Conservation (phyloP, 768 basidiomycete species). For the Rickenella mellea region DNA sequence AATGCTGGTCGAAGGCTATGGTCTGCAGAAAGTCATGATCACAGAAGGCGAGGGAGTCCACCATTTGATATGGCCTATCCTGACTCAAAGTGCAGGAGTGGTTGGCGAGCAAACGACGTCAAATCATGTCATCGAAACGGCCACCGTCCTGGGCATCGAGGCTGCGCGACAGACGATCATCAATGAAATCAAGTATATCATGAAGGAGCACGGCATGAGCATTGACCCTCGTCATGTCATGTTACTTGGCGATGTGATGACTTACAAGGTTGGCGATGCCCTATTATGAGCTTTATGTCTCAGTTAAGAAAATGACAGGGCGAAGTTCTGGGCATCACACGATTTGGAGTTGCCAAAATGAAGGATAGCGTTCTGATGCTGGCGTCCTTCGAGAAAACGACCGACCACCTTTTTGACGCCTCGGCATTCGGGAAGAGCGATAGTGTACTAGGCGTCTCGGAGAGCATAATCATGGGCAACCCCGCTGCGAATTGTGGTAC, state of each 20-base stretch:
- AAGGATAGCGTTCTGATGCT: slow-evolving; percentile 99
- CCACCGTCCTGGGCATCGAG: slow-evolving; percentile 94
- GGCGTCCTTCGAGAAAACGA: slow-evolving; percentile 98
- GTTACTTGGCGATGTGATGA: slow-evolving; percentile 97
- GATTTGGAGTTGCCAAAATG: slow-evolving; percentile 99
- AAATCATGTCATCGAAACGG: slow-evolving; percentile 95
- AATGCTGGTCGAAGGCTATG: slow-evolving; percentile 93
- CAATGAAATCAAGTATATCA: slow-evolving; percentile 95
- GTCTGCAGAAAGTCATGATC: slow-evolving; percentile 92
- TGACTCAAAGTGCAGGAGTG: slow-evolving; percentile 48
- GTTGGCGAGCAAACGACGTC: slow-evolving; percentile 87
- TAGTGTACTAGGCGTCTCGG: slow-evolving; percentile 91
- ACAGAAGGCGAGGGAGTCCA: slow-evolving; percentile 62
- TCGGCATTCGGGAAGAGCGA: slow-evolving; percentile 95
- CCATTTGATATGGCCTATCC: background rate
- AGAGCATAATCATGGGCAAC: slow-evolving; percentile 99
- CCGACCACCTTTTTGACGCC: slow-evolving; percentile 97
- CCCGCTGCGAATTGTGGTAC: slow-evolving; percentile 91
- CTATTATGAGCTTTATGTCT: background rate
- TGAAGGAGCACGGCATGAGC: slow-evolving; percentile 95
- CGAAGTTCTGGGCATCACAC: slow-evolving; percentile 95
- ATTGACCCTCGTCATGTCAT: slow-evolving; percentile 99
- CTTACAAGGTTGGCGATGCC: slow-evolving; percentile 67
- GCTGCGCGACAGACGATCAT: slow-evolving; percentile 91
- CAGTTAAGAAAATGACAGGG: slow-evolving; percentile 41